Evolutionary conservation across 352 stramenopile genomes (phyloP), one percentile per base, ranked within the genome.

Genomic region (Pythium biforme): DNA sequence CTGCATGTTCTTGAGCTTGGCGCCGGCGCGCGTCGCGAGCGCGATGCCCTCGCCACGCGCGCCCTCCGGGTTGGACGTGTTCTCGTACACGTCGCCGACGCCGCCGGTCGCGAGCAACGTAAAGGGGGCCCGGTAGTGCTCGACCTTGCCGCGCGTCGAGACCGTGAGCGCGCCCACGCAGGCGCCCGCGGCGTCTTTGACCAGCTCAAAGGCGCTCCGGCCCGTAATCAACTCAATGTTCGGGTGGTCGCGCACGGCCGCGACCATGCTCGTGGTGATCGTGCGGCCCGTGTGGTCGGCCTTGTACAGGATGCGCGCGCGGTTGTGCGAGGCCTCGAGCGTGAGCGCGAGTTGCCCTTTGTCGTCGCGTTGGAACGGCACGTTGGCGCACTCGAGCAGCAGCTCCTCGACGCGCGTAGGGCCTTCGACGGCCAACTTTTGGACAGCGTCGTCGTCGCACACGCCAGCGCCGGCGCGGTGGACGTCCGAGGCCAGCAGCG

Each of bases 61-160:
- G 10, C 79, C 83, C 29, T 89, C 68, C 0, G 95, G 94, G 81
- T 98, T 98, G 11, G 91, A 98, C n/a, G 92, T 97, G 70, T 98
- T 96, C 66, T 95, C 76, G 76, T 98, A 98, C 54, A 98, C 90
- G 39, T 97, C 93, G 19, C 83, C 91, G 0, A 98, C 70, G 10
- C 95, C 95, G n/a, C 95, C 95, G 25, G 87, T 97, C 9, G 91
- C 91, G 20, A 98, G 73, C 8, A 98, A 77, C 20, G 90, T 96
- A 55, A 96, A 96, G 41, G 83, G 72, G 0, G 88, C 80, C 11
- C 83, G 78, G 70, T 84, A 93, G 55, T 80, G 59, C 66, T 90
- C 79, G 6, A 92, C 72, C 37, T 79, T 74, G 45, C 70, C 71
- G 14, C 75, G 66, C 19, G 78, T 68, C 25, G 76, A 77, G 14